Evolutionary conservation across 345 rosid genomes (phyloP).

Genomic region (Physaria fendleri): DNA sequence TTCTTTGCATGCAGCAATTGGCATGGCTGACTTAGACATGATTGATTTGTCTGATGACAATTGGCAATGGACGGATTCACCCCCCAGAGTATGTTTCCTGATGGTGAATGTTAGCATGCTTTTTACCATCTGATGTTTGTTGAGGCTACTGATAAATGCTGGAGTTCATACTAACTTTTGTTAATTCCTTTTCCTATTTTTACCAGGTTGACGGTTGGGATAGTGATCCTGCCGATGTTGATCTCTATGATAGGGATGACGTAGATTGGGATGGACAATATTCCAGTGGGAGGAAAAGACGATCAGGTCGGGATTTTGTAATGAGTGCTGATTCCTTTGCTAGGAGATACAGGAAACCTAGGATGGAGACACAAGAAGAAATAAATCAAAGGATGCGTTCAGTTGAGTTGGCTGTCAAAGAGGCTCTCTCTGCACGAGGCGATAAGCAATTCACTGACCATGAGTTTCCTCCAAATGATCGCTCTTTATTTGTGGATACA

Average conservation of each 20-base stretch:
- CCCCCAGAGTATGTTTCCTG: slow-evolving; percentile 64
- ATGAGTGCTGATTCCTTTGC: slow-evolving; percentile 83
- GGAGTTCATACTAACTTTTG: slow-evolving; percentile 11
- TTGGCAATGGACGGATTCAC: slow-evolving; percentile 98
- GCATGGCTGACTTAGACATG: slow-evolving; percentile 67
- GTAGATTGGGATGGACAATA: slow-evolving; percentile 99
- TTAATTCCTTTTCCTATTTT: slow-evolving; percentile 25
- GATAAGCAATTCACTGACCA: slow-evolving; percentile 89
- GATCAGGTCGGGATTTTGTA: slow-evolving; percentile 73
- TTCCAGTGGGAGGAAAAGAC: slow-evolving; percentile 92
- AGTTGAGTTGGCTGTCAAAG: slow-evolving; percentile 95
- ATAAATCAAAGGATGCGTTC: slow-evolving; percentile 95
- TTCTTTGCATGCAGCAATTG: slow-evolving; percentile 70
- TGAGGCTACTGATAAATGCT: slow-evolving; percentile 1
- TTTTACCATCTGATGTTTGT: background rate
- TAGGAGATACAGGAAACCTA: slow-evolving; percentile 85
- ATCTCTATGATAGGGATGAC: slow-evolving; percentile 94
- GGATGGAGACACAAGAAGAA: slow-evolving; percentile 92
- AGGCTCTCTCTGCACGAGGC: slow-evolving; percentile 82
- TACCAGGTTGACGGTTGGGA: slow-evolving; percentile 95
- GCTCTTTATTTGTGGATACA: slow-evolving; percentile 81
- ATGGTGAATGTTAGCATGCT: slow-evolving; percentile 3
- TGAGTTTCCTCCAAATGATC: slow-evolving; percentile 96
- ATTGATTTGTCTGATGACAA: slow-evolving; percentile 82
- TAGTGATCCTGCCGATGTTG: slow-evolving; percentile 96